Base-by-base conservation (phyloP, 1,284 basidiomycete genomes). In the Xerocomus amazonicus region DNA sequence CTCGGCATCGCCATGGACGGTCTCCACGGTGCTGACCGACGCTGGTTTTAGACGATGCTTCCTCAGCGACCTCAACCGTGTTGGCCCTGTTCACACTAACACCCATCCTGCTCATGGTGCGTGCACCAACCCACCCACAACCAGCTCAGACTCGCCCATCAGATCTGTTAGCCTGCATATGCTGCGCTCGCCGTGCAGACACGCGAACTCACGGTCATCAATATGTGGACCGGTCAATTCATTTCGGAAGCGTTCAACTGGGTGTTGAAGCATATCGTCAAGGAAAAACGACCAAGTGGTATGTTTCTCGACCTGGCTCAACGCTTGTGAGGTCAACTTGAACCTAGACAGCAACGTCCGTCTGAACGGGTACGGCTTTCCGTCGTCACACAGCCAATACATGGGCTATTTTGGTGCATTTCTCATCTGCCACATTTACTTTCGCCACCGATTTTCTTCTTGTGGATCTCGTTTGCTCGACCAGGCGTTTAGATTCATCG, bases 401-500 rank as follows among this genome's bases (percentile, higher is more conserved):
- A 88, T 92, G 84, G 91, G 84, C 5, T 93, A 90, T 69, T 93
- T 93, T 60, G 75, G 83, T 3, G 75, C 86, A 0, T 93, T 92
- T 66, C 71, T 92, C 40, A 63, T 83, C 34, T 78, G 83, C 59
- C 91, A 93, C 67, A 67, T 93, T 46, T 79, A 78, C 53, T 82
- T 81, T 55, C 81, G 84, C 39, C 86, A 91, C 60, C 75, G 76
- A 3, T 90, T 87, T 61, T 62, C 71, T 5, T 70, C 77, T 3
- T 80, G 76, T 4, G 84, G 81, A 16, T 75, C 54, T 38, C 57
- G 52, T 26, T 35, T 76, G 8, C 54, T 87, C 9, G 85, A 90
- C 61, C 52, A 55, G 28, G 56, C 75, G 1, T 80, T 77, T 61
- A 71, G 77, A 47, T 23, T 63, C 0, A 31, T 70, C 0, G 67